Evolutionary conservation across 768 basidiomycete species (phyloP).

Genomic region (Termitomyces sp.): DNA sequence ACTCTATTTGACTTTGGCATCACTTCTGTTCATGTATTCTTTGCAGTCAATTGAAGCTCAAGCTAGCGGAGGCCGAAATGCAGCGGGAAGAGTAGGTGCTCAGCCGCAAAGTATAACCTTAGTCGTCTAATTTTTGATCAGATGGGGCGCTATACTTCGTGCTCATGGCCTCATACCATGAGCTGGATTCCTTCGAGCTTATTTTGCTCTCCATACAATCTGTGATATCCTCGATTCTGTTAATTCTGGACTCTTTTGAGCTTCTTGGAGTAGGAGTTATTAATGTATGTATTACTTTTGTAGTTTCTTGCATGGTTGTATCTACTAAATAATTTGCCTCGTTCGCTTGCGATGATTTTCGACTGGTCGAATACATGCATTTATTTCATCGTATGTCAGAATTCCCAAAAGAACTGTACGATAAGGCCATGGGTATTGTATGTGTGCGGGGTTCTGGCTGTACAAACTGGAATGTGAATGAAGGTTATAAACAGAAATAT

Average conservation of each 20-base stretch:
- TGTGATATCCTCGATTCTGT: constrained; percentile 11
- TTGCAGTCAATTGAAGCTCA: constrained; percentile 64
- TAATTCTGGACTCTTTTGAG: constrained; percentile 11
- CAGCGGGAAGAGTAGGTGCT: constrained; percentile 76
- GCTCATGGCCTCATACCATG: constrained; percentile 42
- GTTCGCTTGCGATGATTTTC: not conserved
- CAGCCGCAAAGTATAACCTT: constrained; percentile 3
- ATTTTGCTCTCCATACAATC: constrained; percentile 1
- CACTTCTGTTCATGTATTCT: constrained; percentile 7
- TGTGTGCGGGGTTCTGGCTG: constrained; percentile 10
- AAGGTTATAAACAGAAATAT: not conserved
- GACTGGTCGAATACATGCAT: constrained; percentile 3
- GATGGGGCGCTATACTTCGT: constrained; percentile 66
- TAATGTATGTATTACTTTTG: constrained; percentile 16
- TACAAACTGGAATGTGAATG: constrained; percentile 12
- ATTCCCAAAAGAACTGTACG: constrained; percentile 12
- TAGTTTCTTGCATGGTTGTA: constrained; percentile 15
- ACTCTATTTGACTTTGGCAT: not conserved
- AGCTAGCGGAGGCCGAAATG: constrained; percentile 65
- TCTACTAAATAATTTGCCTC: constrained; percentile 11
- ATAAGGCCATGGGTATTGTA: constrained; percentile 11
- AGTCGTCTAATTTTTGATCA: constrained; percentile 26
- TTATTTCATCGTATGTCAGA: not conserved
- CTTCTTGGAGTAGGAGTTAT: not conserved
- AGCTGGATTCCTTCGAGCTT: not conserved